Percentiles rank a stretch among this genome's conserved stretches.
phyloP scores from a whole-genome alignment of 345 rosid species.

The Brassica cretica region DNA sequence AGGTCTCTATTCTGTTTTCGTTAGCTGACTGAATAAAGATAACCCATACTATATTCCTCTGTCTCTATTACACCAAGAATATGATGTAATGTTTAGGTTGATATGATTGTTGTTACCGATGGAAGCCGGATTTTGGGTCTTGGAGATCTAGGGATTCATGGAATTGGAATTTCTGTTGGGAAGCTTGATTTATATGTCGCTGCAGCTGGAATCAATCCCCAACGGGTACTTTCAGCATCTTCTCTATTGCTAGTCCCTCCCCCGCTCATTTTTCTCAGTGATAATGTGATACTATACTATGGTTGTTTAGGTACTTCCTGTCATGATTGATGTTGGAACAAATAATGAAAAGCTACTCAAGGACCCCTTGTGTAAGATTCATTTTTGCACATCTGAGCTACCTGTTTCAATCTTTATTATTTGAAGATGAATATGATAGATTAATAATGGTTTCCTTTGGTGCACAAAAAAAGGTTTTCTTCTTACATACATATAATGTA shows the following conservation, averaged over 20 bases:
- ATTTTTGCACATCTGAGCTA: conserved; percentile 20
- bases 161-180: conserved; percentile 93
- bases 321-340: conserved; percentile 99
- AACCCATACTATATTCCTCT: neutral
- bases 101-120: conserved; percentile 99
- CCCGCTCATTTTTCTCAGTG: neutral
- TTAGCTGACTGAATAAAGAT: conserved; percentile 7
- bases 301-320: conserved; percentile 81
- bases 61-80: neutral
- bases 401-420: neutral
- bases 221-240: conserved; percentile 59
- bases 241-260: neutral
- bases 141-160: conserved; percentile 98
- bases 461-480: neutral
- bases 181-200: conserved; percentile 97
- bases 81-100: conserved; percentile 59
- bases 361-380: conserved; percentile 75
- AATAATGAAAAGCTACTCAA: conserved; percentile 90
- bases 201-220: conserved; percentile 99
- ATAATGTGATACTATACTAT: conserved; percentile 13
- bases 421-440: neutral
- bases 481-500: conserved; percentile 6
- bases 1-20: conserved; percentile 47
- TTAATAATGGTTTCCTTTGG: neutral
- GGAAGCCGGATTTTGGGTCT: conserved; percentile 99